Evolutionary conservation across 1,139 yeast genomes (phyloP), one percentile per base, ranked within the genome.

Genomic region (Pneumocystis wakefieldiae): DNA sequence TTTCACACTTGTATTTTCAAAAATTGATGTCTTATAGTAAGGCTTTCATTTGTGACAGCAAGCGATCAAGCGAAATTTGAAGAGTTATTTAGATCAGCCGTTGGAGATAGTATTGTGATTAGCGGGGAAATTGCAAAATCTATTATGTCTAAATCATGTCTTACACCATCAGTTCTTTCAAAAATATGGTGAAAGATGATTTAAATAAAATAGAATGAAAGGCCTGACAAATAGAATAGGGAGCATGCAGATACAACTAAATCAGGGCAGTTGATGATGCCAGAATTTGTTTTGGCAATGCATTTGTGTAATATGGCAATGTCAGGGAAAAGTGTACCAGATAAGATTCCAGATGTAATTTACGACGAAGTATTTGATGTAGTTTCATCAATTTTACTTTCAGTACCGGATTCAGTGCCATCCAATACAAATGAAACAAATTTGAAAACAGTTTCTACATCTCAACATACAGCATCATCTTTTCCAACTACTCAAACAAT

Each of bases 231-330:
- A 28, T 17, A n/a, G 12, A n/a, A 4, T 6, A 62, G 63, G 63
- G 59, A 57, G 10, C 77, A 92, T 67, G 81, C 96, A 32, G 98
- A 92, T 72, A 86, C 95, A 1, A 87, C 85, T 70, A 86, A 84
- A 70, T 84, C 95, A 3, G 97, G 97, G 1, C 80, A 84, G 60
- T 79, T 92, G 66, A 76, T 92, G 67, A 92, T 91, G 71, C 98
- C 98, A 0, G 97, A 92, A 73, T 92, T 92, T 77, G 96, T 96
- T 14, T 78, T 91, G 69, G 95, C 96, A 19, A 83, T 92, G 79
- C 95, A 89, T 73, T 79, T 92, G 68, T 90, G 96, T 72, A 87
- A 88, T 68, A 75, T 83, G 71, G 86, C 86, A 0, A 78, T 88
- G 69, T 83, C 83, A 70, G 96, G 96, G 35, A 87, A 85, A 65